Percentiles rank a stretch among this genome's conserved stretches.
These are phyloP conservation scores for Entomortierella parvispora DNA, from an alignment of 192 early-diverging fungal species.

Conservation along the genomic window DNA sequence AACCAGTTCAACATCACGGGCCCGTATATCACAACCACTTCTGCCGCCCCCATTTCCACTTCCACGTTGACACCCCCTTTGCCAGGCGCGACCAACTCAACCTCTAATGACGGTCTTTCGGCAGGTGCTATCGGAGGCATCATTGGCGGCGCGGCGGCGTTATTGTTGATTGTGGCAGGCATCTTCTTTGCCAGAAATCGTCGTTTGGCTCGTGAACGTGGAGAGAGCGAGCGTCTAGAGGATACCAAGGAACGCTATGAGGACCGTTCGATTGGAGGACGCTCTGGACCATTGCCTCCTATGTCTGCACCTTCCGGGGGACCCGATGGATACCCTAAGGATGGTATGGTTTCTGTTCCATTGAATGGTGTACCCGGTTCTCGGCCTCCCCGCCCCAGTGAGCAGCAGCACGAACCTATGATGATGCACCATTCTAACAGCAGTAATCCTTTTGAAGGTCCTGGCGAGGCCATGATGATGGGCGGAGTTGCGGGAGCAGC, in stretches of 20 bases:
- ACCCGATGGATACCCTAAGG: constrained; percentile 3
- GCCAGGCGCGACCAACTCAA: not conserved
- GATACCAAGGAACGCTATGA: constrained; percentile 34
- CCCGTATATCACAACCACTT: not conserved
- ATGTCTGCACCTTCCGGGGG: not conserved
- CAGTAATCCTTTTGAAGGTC: constrained; percentile 38
- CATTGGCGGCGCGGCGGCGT: constrained; percentile 27
- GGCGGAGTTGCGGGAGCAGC: not conserved
- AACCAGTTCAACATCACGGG: constrained; percentile 46
- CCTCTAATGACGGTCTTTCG: constrained; percentile 10
- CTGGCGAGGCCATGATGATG: constrained; percentile 17
- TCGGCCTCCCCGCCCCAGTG: constrained; percentile 3
- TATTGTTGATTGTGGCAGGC: constrained; percentile 23
- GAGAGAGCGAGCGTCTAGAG: constrained; percentile 14
- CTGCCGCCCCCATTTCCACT: not conserved
- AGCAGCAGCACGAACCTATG: not conserved
- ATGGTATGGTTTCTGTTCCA: constrained; percentile 17
- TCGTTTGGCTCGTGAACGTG: constrained; percentile 26
- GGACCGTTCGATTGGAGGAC: not conserved
- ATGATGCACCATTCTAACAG: constrained; percentile 3
- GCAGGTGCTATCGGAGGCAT: constrained; percentile 34
- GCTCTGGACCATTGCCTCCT: constrained; percentile 3
- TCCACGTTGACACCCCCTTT: not conserved
- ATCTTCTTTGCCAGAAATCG: constrained; percentile 42
- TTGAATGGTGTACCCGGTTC: not conserved